Evolutionary conservation across 805 yeast genomes (phyloP).

Genomic region (Metschnikowia baotianmanensis): DNA sequence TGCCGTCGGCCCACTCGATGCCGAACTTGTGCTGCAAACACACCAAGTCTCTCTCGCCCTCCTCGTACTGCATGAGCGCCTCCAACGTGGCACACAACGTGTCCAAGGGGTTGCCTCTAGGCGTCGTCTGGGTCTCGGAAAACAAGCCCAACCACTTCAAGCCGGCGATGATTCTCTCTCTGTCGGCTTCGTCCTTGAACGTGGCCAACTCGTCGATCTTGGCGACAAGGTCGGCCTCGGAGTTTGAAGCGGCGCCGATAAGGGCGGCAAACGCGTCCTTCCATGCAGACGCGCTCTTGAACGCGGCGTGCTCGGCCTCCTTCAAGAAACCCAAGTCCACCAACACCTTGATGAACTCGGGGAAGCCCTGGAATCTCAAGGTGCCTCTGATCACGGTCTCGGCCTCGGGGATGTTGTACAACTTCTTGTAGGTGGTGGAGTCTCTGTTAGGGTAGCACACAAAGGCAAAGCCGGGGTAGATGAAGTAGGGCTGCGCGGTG

Average conservation of each 20-base stretch:
- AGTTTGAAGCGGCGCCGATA: conserved; percentile 68
- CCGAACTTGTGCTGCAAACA: conserved; percentile 97
- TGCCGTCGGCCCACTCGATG: conserved; percentile 93
- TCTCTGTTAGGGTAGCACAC: conserved; percentile 98
- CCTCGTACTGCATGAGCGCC: conserved; percentile 92
- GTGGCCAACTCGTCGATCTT: conserved; percentile 75
- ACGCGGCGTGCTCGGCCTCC: conserved; percentile 64
- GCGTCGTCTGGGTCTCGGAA: conserved; percentile 69
- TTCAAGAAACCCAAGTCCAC: conserved; percentile 91
- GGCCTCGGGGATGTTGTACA: conserved; percentile 95
- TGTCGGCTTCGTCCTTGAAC: conserved; percentile 78
- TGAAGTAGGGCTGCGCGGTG: conserved; percentile 90
- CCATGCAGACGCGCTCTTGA: conserved; percentile 64
- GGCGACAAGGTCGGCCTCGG: conserved; percentile 70
- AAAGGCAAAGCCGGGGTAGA: conserved; percentile 92
- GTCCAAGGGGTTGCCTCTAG: conserved; percentile 93
- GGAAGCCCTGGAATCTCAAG: conserved; percentile 97
- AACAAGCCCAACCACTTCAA: conserved; percentile 93
- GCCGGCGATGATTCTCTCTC: conserved; percentile 84
- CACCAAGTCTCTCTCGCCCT: conserved; percentile 93
- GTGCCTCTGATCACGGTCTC: conserved; percentile 97
- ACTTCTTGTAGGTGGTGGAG: conserved; percentile 88
- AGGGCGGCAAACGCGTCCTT: conserved; percentile 78
- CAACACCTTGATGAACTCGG: conserved; percentile 91
- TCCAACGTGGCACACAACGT: conserved; percentile 96